Evolutionary conservation across 2,329 filamentous ascomycete genomes (phyloP), one percentile per base, ranked within the genome.

Genomic region (Bipolaris oryzae): DNA sequence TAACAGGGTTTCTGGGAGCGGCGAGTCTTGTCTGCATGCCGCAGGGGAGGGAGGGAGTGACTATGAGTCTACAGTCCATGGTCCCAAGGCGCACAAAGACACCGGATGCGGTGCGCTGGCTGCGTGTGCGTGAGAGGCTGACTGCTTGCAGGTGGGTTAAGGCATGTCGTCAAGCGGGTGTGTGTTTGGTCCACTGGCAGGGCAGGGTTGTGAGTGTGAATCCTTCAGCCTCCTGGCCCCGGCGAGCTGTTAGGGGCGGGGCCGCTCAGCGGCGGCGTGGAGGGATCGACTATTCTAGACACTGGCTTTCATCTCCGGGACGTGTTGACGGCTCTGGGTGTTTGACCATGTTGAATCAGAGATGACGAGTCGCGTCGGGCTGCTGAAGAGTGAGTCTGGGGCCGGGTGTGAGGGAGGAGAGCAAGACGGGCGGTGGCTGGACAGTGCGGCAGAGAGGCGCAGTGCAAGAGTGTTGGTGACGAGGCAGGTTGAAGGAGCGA

Each of bases 231-330:
- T 44, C 48, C 45, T 46, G 47, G 53, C 43, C 43, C 33, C 46
- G 25, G 53, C 53, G 49, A 42, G 11, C 31, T 46, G 16, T 20
- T 46, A 56, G 53, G 42, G 53, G 53, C 46, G 53, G 53, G 53
- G 49, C 53, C 31, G 53, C 49, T 28, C 43, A 38, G 44, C 45
- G 49, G 45, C 53, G 35, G 53, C 42, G 50, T 43, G 53, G 49
- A 43, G 46, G 23, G 53, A 53, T 53, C 50, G 31, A 46, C 41
- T 41, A 53, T 56, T 56, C 53, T 53, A 56, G 53, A 48, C 53
- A 33, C 42, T 39, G 16, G 35, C 48, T 44, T 25, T 56, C 53
- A 56, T 56, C 50, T 56, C 49, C 49, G 53, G 44, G 44, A 37
- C 20, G 20, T 31, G 39, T 21, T 43, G 34, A 31, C 15, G 21